Evolutionary conservation across 2,329 filamentous ascomycete genomes (phyloP), one percentile per base, ranked within the genome.

Genomic region (Stemphylium beticola): DNA sequence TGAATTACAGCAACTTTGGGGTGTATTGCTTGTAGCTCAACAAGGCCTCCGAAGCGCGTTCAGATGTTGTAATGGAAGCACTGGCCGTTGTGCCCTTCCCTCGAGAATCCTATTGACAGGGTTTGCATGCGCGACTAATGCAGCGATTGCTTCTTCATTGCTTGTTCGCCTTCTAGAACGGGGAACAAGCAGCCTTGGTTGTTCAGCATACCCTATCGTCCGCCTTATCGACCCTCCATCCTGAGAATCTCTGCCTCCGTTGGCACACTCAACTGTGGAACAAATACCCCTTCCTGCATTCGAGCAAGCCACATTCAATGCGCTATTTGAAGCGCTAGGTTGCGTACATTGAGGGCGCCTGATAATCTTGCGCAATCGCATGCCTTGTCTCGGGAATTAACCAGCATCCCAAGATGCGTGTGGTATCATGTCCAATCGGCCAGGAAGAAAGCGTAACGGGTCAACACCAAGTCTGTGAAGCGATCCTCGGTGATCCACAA

Each of bases 1-100:
- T 51, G 48, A 55, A 55, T 51, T 17, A n/a, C 31, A 26, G 36
- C 41, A 55, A 51, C 45, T 39, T 48, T 44, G 43, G 49, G 11
- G 4, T 42, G 42, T 37, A 42, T 26, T 48, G 18, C 39, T 18
- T 37, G 26, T 43, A 47, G 24, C 42, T 42, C 42, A 32, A 42
- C 43, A 34, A 37, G 26, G 42, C 32, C 20, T 20, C 26, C 20
- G 29, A 40, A 29, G 9, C 24, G n/a, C 45, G 32, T 18, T 33
- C 39, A 36, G 26, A 22, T 40, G 31, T 31, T 37, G 20, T 41
- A 49, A 20, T 44, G 29, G 47, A 38, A 37, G 17, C 41, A 42
- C 47, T 46, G 47, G 41, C 52, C 36, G 31, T 20, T 45, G 31
- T 51, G 17, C 41, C 41, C 37, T 50, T 36, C 41, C 20, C 14